These are phyloP conservation scores for Podospora pseudoanserina DNA, from an alignment of 495 filamentous ascomycete genomes.

Conservation along the genomic window DNA sequence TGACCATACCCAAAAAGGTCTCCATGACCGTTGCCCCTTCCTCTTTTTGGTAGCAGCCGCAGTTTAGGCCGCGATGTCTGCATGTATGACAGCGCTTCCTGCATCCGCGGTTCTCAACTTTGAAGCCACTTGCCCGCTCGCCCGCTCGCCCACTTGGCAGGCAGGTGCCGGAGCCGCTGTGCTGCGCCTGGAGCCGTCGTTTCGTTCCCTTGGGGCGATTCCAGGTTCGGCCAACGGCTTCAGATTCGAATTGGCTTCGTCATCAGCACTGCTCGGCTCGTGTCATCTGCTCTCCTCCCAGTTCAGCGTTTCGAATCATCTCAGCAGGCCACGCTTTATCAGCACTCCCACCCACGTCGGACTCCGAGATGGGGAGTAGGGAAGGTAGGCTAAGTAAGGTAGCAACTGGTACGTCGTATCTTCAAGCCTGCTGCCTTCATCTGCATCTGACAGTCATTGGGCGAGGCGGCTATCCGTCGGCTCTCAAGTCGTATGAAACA, in stretches of 20 bases:
- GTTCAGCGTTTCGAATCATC: not conserved
- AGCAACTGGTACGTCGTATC: not conserved
- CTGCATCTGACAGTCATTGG: not conserved
- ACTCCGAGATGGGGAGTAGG: not conserved
- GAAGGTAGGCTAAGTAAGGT: too few species aligned
- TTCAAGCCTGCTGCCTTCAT: not conserved
- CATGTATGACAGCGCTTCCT: not conserved
- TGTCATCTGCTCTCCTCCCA: not conserved
- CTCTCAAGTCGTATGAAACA: not conserved
- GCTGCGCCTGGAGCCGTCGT: not conserved
- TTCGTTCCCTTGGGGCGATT: not conserved
- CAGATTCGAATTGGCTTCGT: not conserved
- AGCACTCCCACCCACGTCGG: not conserved
- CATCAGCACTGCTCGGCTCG: not conserved
- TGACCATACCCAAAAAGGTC: not conserved
- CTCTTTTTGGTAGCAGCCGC: conserved; percentile 15
- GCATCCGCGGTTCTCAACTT: not conserved
- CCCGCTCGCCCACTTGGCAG: not conserved
- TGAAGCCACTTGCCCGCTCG: not conserved
- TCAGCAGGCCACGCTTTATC: too few species aligned
- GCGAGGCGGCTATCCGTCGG: not conserved
- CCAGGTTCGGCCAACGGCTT: not conserved
- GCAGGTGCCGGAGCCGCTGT: not conserved
- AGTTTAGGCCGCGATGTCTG: conserved; percentile 12
- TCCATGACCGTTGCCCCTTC: not conserved